Conservation (phyloP, 2,329 filamentous ascomycete genomes). For the Penicillium italicum region DNA sequence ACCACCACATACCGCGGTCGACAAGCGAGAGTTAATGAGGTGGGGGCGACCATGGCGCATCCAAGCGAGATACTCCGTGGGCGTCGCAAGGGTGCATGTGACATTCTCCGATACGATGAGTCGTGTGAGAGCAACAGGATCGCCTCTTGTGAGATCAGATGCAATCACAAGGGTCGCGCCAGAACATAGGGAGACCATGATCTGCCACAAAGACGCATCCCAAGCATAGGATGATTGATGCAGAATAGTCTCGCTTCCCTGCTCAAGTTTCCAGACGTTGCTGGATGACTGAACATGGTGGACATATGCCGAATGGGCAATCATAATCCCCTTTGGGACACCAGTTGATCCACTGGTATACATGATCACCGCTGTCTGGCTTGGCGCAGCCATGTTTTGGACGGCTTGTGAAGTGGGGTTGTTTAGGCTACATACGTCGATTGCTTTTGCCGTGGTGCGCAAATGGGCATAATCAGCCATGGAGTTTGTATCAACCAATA, state of each 20-base stretch:
- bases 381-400: slow-evolving; percentile 6
- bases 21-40: slow-evolving; percentile 6
- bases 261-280: slow-evolving; percentile 1
- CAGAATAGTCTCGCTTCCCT: slow-evolving; percentile 14
- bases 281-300: slow-evolving; percentile 14
- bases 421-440: slow-evolving; percentile 5
- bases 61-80: slow-evolving; percentile 20
- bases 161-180: slow-evolving; percentile 19
- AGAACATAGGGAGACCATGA: slow-evolving; percentile 17
- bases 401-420: not conserved
- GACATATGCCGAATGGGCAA: slow-evolving; percentile 14
- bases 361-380: slow-evolving; percentile 13
- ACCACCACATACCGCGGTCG: slow-evolving; percentile 25
- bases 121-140: slow-evolving; percentile 17
- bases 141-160: slow-evolving; percentile 7
- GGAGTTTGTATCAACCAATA: slow-evolving; percentile 13
- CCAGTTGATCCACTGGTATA: slow-evolving; percentile 26
- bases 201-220: slow-evolving; percentile 24
- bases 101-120: slow-evolving; percentile 18
- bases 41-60: slow-evolving; percentile 10
- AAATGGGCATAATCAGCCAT: slow-evolving; percentile 4
- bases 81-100: slow-evolving; percentile 19
- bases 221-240: slow-evolving; percentile 26
- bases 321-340: slow-evolving; percentile 12
- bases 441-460: not conserved